These are phyloP conservation scores for Arabidopsis thaliana DNA, from an alignment of 345 rosid genomes.

Conservation along the genomic window DNA sequence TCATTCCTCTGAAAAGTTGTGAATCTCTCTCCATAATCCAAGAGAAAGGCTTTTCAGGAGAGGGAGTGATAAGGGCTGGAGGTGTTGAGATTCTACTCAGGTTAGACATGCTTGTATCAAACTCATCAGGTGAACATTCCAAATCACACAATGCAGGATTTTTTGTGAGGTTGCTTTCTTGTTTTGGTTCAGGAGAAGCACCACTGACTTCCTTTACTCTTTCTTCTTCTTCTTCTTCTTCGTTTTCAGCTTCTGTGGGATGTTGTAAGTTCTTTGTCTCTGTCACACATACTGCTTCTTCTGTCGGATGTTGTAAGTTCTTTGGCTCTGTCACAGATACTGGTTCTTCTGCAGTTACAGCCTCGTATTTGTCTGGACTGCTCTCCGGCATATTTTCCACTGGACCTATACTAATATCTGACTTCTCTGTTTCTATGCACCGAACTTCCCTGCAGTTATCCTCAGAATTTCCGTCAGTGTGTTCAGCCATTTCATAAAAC, in stretches of 20 bases:
- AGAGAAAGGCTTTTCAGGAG: constrained; percentile 50
- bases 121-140: constrained; percentile 45
- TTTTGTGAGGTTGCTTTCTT: constrained; percentile 34
- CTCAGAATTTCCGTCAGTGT: constrained; percentile 48
- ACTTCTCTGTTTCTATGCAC: constrained; percentile 59
- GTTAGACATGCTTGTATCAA: constrained; percentile 54
- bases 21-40: constrained; percentile 50
- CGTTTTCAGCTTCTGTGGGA: constrained; percentile 19
- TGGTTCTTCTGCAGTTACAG: constrained; percentile 44
- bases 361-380: constrained; percentile 35
- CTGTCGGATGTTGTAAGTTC: constrained; percentile 8
- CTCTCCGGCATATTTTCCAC: constrained; percentile 46
- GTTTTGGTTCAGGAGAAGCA: constrained; percentile 36
- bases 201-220: constrained; percentile 26
- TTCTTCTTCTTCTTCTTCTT: constrained; percentile 33
- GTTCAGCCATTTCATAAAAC: constrained; percentile 43
- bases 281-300: constrained; percentile 34
- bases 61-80: constrained; percentile 44
- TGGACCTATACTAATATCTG: constrained; percentile 39
- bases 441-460: constrained; percentile 64
- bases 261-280: constrained; percentile 21
- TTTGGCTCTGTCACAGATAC: constrained; percentile 26
- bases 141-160: constrained; percentile 37
- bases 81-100: constrained; percentile 51
- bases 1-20: constrained; percentile 48